Evolutionary conservation across 2,329 filamentous ascomycete genomes (phyloP).

Genomic region (Exophiala viscosa): DNA sequence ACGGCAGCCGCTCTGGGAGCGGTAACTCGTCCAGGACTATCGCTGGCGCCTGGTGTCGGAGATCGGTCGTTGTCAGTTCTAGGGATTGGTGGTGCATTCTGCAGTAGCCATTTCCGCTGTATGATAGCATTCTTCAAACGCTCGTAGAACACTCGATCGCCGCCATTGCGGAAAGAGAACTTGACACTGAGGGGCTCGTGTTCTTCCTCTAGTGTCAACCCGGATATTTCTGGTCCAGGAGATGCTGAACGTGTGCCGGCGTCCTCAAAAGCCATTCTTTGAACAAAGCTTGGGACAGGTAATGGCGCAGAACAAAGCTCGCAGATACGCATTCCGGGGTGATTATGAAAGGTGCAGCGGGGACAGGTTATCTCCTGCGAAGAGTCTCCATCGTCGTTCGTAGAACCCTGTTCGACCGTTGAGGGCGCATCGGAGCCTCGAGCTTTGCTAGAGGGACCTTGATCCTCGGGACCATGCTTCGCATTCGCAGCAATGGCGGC

Average conservation of each 20-base stretch:
- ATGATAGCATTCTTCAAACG: conserved; percentile 81
- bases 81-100: conserved; percentile 83
- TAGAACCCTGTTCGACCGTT: not conserved
- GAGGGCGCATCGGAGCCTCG: not conserved
- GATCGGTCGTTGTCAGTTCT: conserved; percentile 47
- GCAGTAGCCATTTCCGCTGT: conserved; percentile 92
- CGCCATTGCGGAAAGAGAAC: conserved; percentile 75
- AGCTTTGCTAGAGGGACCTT: conserved; percentile 14
- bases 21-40: conserved; percentile 29
- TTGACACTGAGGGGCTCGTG: conserved; percentile 76
- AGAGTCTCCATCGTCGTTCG: conserved; percentile 7
- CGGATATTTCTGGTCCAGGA: conserved; percentile 65
- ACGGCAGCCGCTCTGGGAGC: conserved; percentile 57
- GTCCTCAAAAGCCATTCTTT: conserved; percentile 45
- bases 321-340: conserved; percentile 78
- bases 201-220: conserved; percentile 45
- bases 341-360: conserved; percentile 89
- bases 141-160: conserved; percentile 86
- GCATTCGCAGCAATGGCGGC: conserved; percentile 73
- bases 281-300: conserved; percentile 36
- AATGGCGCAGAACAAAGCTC: conserved; percentile 87
- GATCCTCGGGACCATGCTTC: conserved; percentile 37
- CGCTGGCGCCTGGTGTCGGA: conserved; percentile 9
- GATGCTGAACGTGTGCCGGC: conserved; percentile 61
- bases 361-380: conserved; percentile 56